Percentiles rank a stretch among this genome's conserved stretches.
Conservation (phyloP, 768 basidiomycete genomes). For the Macrolepiota dolichaula region DNA sequence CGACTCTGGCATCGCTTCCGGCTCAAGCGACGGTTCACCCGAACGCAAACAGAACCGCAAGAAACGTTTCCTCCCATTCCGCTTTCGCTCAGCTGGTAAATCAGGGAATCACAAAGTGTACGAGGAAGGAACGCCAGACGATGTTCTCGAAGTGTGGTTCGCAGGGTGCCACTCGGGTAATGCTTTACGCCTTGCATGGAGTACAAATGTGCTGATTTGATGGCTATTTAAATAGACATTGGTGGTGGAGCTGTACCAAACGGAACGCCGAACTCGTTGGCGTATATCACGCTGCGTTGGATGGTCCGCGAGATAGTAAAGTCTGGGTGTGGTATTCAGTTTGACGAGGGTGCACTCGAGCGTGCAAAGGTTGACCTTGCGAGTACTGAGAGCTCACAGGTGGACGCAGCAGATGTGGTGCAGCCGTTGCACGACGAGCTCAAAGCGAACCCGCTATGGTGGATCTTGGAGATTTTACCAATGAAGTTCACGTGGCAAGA, state of each 20-base stretch:
- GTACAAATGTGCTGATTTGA: background rate
- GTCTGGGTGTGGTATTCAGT: conserved; percentile 57
- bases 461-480: conserved; percentile 71
- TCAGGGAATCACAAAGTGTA: conserved; percentile 10
- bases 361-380: conserved; percentile 33
- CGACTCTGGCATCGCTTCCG: conserved; percentile 3
- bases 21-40: background rate
- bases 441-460: conserved; percentile 46
- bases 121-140: conserved; percentile 20
- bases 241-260: conserved; percentile 63
- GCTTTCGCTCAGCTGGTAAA: background rate
- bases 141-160: conserved; percentile 83
- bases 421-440: conserved; percentile 55
- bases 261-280: conserved; percentile 37
- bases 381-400: conserved; percentile 13
- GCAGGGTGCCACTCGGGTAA: conserved; percentile 67
- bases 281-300: conserved; percentile 70
- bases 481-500: conserved; percentile 56
- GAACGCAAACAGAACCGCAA: conserved; percentile 9
- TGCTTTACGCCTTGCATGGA: conserved; percentile 18
- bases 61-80: background rate
- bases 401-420: conserved; percentile 37
- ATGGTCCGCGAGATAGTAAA: conserved; percentile 68
- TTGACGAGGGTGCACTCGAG: conserved; percentile 46
- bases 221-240: conserved; percentile 43